Conservation (phyloP, 805 yeast species). For the Priceomyces castillae region DNA sequence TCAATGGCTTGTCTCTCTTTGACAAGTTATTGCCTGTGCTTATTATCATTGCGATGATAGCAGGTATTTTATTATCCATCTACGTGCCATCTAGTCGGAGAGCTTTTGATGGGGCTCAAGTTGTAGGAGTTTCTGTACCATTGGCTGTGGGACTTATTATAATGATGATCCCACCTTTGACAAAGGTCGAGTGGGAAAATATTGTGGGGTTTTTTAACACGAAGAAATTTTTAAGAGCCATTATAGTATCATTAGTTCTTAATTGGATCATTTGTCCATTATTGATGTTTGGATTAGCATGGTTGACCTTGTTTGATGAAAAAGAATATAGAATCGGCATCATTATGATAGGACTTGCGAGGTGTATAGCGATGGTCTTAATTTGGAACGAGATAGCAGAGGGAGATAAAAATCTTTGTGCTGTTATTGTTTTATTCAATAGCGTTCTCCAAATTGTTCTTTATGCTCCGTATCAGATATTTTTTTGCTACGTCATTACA, state of each 20-base stretch:
- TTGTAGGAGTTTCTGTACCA: constrained; percentile 43
- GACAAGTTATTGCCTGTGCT: constrained; percentile 37
- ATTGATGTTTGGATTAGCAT: constrained; percentile 54
- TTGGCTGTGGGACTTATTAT: constrained; percentile 49
- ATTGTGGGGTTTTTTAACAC: constrained; percentile 15
- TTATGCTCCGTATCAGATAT: constrained; percentile 51
- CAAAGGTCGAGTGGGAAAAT: constrained; percentile 53
- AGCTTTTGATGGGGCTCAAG: constrained; percentile 32
- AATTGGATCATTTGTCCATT: constrained; percentile 60
- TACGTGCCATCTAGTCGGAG: constrained; percentile 35
- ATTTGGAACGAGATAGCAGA: constrained; percentile 55
- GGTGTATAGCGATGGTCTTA: constrained; percentile 64
- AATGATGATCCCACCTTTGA: constrained; percentile 58
- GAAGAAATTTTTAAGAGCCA: constrained; percentile 19
- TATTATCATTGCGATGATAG: constrained; percentile 34
- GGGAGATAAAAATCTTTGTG: constrained; percentile 52
- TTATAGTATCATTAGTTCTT: constrained; percentile 40
- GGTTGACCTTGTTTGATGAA: constrained; percentile 48
- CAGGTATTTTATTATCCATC: constrained; percentile 41
- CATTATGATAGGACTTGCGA: constrained; percentile 57
- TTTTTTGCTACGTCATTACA: constrained; percentile 45
- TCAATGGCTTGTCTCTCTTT: constrained; percentile 20
- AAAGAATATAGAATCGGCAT: constrained; percentile 51
- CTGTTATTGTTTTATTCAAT: constrained; percentile 50
- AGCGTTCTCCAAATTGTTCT: constrained; percentile 49